phyloP scores from a whole-genome alignment of 2,329 filamentous ascomycete species.

The Thelonectria blattea region DNA sequence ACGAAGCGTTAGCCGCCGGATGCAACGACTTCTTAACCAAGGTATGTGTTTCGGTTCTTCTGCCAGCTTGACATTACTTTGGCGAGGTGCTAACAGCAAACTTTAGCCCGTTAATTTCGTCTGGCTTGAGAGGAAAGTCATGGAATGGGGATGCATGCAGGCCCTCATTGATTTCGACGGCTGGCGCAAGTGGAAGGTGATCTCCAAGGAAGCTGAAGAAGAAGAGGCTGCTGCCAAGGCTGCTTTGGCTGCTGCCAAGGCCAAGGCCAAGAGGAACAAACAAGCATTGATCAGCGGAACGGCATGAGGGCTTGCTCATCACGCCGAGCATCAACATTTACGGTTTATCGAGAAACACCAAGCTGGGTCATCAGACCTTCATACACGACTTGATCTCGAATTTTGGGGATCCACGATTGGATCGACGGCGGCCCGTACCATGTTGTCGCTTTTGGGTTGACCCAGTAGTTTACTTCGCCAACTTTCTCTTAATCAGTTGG shows the following conservation, averaged over 20 bases:
- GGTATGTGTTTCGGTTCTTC: constrained; percentile 56
- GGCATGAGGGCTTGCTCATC: constrained; percentile 16
- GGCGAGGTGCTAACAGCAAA: constrained; percentile 24
- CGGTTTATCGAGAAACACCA: not conserved
- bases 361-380: not conserved
- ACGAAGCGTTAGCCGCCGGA: constrained; percentile 91
- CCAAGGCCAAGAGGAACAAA: constrained; percentile 54
- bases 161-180: constrained; percentile 98
- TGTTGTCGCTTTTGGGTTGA: not conserved
- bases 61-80: not conserved
- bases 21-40: constrained; percentile 99
- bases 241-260: constrained; percentile 41
- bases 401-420: not conserved
- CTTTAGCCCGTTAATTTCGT: constrained; percentile 91
- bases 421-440: not conserved
- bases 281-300: constrained; percentile 37
- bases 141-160: constrained; percentile 99
- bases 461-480: not conserved
- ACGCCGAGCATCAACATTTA: not conserved
- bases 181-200: constrained; percentile 97
- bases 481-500: not conserved
- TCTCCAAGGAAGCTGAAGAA: constrained; percentile 57
- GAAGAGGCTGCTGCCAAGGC: constrained; percentile 51
- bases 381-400: not conserved
- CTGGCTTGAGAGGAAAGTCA: constrained; percentile 96